Evolutionary conservation across 2,329 filamentous ascomycete species (phyloP), one percentile per base, ranked within the genome.

Genomic region (Ophiostoma ulmi): DNA sequence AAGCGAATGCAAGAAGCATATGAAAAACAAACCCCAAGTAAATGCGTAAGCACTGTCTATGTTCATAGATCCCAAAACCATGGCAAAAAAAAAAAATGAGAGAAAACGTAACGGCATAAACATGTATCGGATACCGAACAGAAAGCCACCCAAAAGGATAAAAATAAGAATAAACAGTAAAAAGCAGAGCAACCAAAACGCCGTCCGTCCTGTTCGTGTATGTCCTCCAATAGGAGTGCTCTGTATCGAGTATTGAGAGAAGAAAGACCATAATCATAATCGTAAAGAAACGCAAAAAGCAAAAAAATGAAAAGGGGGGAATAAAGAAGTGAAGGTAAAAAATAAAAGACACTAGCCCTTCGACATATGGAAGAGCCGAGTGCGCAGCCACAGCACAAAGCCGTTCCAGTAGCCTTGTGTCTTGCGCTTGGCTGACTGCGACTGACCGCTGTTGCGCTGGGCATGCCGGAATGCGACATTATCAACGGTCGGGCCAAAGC

Each of bases 331-430:
- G 7, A 17, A 26, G 48, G 44, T 6, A 44, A 65, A 36, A 38
- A 22, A 3, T 2, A 38, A 70, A 10, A 70, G 31, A 58, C 31
- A 31, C 26, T 48, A 48, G 39, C 17, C 26, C n/a, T 36, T 64
- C 71, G 73, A 75, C 64, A 69, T 73, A 35, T 68, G 71, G 66
- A 86, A 78, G 41, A 86, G 78, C 72, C 83, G 82, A n/a, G 87
- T 90, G 72, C 87, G 81, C 36, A 90, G 77, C 88, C 88, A 90
- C 70, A 90, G 81, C 68, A 90, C 81, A 74, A 90, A 89, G 31
- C 83, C 83, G 8, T 85, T 88, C 87, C 87, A 90, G 55, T 86
- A 83, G 73, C 85, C 82, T 72, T 86, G 85, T 1, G 87, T 90
- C 79, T 85, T 87, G 74, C 82, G 83, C 80, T 89, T 90, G 71